A percentile compares a stretch with the other conserved stretches of the same genome.
Evolutionary conservation across 306 rosid genomes (phyloP).

Genomic region (Vigna angularis): DNA sequence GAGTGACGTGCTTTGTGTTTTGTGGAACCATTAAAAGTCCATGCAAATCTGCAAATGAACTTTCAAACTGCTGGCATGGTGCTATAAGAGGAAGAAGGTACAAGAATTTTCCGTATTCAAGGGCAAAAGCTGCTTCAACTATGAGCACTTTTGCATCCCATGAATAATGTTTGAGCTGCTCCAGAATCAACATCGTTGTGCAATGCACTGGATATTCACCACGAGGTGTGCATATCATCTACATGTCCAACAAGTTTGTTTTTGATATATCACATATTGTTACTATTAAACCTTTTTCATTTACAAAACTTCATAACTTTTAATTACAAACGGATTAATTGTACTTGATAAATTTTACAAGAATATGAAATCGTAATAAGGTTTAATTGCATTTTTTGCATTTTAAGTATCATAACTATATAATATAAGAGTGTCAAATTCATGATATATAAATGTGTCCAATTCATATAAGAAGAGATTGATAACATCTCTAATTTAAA

Average conservation of each 20-base stretch:
- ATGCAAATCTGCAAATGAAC: conserved; percentile 36
- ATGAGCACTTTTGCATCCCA: conserved; percentile 73
- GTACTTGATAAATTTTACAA: no score
- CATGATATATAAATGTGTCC: no score
- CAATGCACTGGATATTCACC: conserved; percentile 40
- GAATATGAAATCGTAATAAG: no score
- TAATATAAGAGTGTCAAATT: no score
- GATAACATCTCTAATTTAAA: no score
- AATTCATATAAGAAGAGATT: no score
- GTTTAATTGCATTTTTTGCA: no score
- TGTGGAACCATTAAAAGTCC: conserved; percentile 10
- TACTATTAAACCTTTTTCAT: no score
- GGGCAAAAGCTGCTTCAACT: conserved; percentile 39
- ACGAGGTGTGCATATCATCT: conserved; percentile 38
- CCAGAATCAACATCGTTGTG: conserved; percentile 44
- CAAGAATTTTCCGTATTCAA: conserved; percentile 39
- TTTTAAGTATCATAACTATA: no score
- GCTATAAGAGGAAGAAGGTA: conserved; percentile 24
- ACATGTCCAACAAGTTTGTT: background rate
- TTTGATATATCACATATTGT: no score
- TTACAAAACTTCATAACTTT: no score
- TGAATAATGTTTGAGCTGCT: conserved; percentile 47
- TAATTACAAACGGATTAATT: no score
- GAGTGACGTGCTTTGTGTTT: background rate
- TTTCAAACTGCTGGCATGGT: conserved; percentile 8